Evolutionary conservation across 2,329 filamentous ascomycete species (phyloP).

Genomic region (Fusarium dlaminii): DNA sequence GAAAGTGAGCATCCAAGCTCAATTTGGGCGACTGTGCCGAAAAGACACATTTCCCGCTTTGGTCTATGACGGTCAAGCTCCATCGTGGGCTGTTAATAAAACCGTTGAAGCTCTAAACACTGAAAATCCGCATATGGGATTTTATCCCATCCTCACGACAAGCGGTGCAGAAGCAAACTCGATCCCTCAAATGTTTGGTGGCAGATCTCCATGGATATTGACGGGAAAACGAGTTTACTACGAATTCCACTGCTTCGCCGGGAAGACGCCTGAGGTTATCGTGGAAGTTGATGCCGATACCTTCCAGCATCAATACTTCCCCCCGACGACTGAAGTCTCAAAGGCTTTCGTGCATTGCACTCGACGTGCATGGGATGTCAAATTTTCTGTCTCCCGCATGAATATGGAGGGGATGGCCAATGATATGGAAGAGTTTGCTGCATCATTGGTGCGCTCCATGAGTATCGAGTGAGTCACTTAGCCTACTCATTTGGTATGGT

Average conservation of each 20-base stretch:
- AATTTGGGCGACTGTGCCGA: conserved; percentile 45
- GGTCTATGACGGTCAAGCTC: conserved; percentile 35
- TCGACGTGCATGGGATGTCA: conserved; percentile 46
- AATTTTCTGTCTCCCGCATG: conserved; percentile 33
- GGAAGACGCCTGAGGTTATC: conserved; percentile 6
- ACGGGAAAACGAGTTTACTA: conserved; percentile 36
- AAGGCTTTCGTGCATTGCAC: conserved; percentile 45
- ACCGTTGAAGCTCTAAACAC: conserved; percentile 13
- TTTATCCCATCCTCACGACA: conserved; percentile 44
- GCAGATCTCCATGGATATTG: conserved; percentile 33
- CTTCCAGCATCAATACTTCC: conserved; percentile 35
- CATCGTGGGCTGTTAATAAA: conserved; percentile 20
- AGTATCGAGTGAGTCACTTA: conserved; percentile 37
- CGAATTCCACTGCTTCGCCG: conserved; percentile 39
- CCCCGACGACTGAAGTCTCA: conserved; percentile 29
- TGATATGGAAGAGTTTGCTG: conserved; percentile 30
- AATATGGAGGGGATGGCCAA: conserved; percentile 16
- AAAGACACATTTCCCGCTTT: conserved; percentile 27
- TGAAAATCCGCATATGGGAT: conserved; percentile 26
- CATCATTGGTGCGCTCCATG: conserved; percentile 36
- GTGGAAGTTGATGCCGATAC: conserved; percentile 44
- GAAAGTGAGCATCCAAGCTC: conserved; percentile 34
- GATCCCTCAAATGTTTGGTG: conserved; percentile 18
- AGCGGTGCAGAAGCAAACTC: conserved; percentile 39
- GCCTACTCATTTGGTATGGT: no score